Evolutionary conservation across 495 filamentous ascomycete species (phyloP).

Genomic region (Hypoxylon trugodes): DNA sequence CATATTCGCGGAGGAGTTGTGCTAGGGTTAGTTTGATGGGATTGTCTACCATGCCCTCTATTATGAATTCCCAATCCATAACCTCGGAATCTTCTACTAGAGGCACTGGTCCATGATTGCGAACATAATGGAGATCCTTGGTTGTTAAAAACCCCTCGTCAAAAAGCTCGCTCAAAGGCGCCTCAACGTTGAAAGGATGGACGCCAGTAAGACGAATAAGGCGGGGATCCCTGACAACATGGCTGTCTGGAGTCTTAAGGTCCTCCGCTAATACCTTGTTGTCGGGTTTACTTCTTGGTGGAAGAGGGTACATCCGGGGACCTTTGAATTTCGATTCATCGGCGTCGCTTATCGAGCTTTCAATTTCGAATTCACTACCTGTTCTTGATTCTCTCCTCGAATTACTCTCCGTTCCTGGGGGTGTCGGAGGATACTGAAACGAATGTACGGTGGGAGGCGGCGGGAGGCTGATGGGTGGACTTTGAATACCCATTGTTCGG

Average conservation of each 20-base stretch:
- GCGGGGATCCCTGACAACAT: slow-evolving; percentile 87
- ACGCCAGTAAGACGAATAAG: slow-evolving; percentile 89
- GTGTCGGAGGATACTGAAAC: slow-evolving; percentile 37
- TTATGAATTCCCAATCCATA: slow-evolving; percentile 81
- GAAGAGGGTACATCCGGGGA: slow-evolving; percentile 63
- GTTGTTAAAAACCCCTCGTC: slow-evolving; percentile 90
- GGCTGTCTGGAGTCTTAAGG: slow-evolving; percentile 81
- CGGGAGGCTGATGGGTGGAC: slow-evolving; percentile 8
- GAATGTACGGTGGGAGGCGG: background rate
- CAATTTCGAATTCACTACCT: slow-evolving; percentile 17
- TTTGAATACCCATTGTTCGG: slow-evolving; percentile 29
- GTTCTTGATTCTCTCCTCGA: slow-evolving; percentile 35
- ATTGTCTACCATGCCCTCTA: slow-evolving; percentile 86
- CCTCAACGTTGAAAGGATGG: slow-evolving; percentile 95
- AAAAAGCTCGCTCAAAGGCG: slow-evolving; percentile 81
- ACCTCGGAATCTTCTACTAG: slow-evolving; percentile 75
- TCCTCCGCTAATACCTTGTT: slow-evolving; percentile 76
- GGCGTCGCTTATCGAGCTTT: slow-evolving; percentile 13
- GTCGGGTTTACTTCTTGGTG: slow-evolving; percentile 70
- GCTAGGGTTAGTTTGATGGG: slow-evolving; percentile 77
- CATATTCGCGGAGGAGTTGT: slow-evolving; percentile 78
- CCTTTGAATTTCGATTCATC: slow-evolving; percentile 10
- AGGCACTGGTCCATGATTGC: slow-evolving; percentile 92
- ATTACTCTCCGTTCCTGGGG: slow-evolving; percentile 30
- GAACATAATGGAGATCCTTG: slow-evolving; percentile 94